Evolutionary conservation across 768 basidiomycete species (phyloP).

Genomic region (Naganishia kalamii): DNA sequence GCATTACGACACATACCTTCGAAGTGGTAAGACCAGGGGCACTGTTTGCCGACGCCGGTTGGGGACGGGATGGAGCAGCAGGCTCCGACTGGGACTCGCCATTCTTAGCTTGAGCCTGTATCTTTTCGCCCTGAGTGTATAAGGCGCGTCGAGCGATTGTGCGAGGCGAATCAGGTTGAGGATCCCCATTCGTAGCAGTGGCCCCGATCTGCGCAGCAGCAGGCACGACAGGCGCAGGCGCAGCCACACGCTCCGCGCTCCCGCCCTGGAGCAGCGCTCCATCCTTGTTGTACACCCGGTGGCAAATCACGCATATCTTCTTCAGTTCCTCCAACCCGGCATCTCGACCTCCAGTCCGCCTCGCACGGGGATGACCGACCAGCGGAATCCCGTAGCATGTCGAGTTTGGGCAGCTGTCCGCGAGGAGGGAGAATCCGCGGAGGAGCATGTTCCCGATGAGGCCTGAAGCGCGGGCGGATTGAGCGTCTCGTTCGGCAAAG

Average conservation of each 20-base stretch:
- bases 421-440: conserved; percentile 39
- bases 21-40: background rate
- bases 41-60: no score
- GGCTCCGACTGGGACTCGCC: background rate
- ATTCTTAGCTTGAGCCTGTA: background rate
- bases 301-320: conserved; percentile 38
- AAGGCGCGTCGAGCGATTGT: conserved; percentile 3
- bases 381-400: conserved; percentile 40
- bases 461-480: conserved; percentile 29
- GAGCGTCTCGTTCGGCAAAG: conserved; percentile 1
- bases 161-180: background rate
- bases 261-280: background rate
- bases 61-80: no score
- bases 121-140: background rate
- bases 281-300: conserved; percentile 5
- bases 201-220: background rate
- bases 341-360: conserved; percentile 20
- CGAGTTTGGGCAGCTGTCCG: conserved; percentile 33
- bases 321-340: conserved; percentile 26
- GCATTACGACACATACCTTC: background rate
- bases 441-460: conserved; percentile 36
- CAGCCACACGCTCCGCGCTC: background rate
- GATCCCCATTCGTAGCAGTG: background rate
- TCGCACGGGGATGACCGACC: conserved; percentile 38
- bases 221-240: background rate